phyloP scores from a whole-genome alignment of 148 eudicot genomes.

The Persicaria maculosa region DNA sequence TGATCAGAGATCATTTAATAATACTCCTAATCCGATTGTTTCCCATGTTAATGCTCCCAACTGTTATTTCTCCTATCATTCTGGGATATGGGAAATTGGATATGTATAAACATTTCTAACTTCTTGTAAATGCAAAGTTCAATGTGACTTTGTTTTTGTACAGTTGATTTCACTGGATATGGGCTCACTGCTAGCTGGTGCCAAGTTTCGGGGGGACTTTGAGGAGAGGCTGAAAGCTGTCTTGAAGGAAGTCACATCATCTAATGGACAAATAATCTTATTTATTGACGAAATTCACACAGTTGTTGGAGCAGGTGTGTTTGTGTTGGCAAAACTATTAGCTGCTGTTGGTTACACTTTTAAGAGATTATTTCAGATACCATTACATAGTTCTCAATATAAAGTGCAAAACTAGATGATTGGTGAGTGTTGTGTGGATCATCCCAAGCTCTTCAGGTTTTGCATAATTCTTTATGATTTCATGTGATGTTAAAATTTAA shows the following conservation, averaged over 20 bases:
- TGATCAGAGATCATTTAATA: not conserved
- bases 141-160: not conserved
- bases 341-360: not conserved
- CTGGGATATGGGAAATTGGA: not conserved
- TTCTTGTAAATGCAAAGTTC: not conserved
- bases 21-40: not conserved
- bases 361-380: not conserved
- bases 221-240: conserved; percentile 98
- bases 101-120: not conserved
- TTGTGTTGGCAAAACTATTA: not conserved
- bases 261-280: conserved; percentile 89
- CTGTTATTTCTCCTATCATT: not conserved
- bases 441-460: not conserved
- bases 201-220: conserved; percentile 93
- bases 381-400: not conserved
- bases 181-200: conserved; percentile 98
- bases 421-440: not conserved
- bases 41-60: not conserved
- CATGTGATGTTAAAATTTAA: not conserved
- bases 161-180: conserved; percentile 94
- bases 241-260: conserved; percentile 86
- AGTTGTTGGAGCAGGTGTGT: conserved; percentile 94
- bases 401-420: not conserved
- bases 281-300: conserved; percentile 97
- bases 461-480: not conserved